These are phyloP conservation scores for Serendipita vermifera DNA, from an alignment of 768 basidiomycete genomes.

Conservation along the genomic window DNA sequence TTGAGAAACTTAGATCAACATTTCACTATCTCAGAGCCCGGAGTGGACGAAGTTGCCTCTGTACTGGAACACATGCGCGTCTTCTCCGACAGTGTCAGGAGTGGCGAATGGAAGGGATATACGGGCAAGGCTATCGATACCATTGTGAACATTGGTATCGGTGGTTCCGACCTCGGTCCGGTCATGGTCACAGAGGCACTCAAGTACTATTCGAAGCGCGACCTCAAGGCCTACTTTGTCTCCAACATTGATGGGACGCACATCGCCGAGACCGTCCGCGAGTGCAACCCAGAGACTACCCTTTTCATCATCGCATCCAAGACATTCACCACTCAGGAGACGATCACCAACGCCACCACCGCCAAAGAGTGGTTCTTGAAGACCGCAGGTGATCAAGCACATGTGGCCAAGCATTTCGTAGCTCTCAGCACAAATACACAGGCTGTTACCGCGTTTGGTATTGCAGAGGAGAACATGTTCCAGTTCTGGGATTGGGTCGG, in stretches of 20 bases:
- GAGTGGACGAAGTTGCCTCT: slow-evolving; percentile 64
- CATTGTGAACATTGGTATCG: slow-evolving; percentile 98
- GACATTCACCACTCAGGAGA: slow-evolving; percentile 99
- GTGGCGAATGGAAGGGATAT: slow-evolving; percentile 90
- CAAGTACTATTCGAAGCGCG: slow-evolving; percentile 82
- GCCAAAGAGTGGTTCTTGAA: slow-evolving; percentile 91
- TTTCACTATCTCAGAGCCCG: slow-evolving; percentile 67
- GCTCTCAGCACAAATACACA: slow-evolving; percentile 94
- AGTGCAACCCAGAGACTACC: slow-evolving; percentile 81
- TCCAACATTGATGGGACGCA: slow-evolving; percentile 99
- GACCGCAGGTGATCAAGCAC: slow-evolving; percentile 68
- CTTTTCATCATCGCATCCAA: slow-evolving; percentile 98
- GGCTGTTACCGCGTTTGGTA: slow-evolving; percentile 88
- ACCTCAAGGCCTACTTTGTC: slow-evolving; percentile 77
- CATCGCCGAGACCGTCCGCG: slow-evolving; percentile 70
- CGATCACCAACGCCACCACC: slow-evolving; percentile 93
- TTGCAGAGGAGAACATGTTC: slow-evolving; percentile 90
- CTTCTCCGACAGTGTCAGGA: slow-evolving; percentile 75
- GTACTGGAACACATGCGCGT: slow-evolving; percentile 86
- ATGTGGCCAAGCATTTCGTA: slow-evolving; percentile 98
- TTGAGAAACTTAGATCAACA: slow-evolving; percentile 56
- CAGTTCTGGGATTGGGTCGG: slow-evolving; percentile 99
- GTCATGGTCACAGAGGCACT: slow-evolving; percentile 99
- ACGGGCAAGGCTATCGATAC: slow-evolving; percentile 89
- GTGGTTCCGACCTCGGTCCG: slow-evolving; percentile 93